These are phyloP conservation scores for Arthroderma sp. DNA, from an alignment of 2,329 filamentous ascomycete species.

Conservation along the genomic window DNA sequence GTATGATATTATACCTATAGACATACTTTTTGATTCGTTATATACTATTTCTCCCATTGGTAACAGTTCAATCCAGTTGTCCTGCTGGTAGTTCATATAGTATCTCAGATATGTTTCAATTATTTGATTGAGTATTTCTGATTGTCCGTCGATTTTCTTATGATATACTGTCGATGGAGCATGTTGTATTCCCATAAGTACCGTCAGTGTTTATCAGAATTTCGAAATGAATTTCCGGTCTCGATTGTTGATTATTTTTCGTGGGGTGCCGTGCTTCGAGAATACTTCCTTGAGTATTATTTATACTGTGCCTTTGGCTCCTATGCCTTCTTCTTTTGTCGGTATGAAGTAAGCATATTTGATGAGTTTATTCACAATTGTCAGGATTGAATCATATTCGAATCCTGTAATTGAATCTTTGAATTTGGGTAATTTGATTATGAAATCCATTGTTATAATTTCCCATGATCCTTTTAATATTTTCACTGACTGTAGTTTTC, in stretches of 20 bases:
- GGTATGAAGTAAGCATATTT: too few species aligned
- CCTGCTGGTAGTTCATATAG: neutral
- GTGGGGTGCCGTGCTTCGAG: neutral
- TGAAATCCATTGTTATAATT: neutral
- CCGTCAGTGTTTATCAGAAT: slow-evolving; percentile 10
- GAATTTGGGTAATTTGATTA: neutral
- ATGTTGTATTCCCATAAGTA: slow-evolving; percentile 10
- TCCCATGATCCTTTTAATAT: neutral
- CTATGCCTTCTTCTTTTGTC: too few species aligned
- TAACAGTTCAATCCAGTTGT: neutral
- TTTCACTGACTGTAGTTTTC: neutral
- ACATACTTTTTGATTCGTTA: neutral
- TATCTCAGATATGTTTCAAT: neutral
- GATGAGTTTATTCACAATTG: neutral
- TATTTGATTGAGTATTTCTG: slow-evolving; percentile 15
- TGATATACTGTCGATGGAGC: slow-evolving; percentile 17
- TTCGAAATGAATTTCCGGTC: slow-evolving; percentile 10
- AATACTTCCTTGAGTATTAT: too few species aligned
- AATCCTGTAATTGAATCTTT: neutral
- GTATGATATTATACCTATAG: neutral
- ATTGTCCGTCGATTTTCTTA: slow-evolving; percentile 16
- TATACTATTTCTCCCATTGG: neutral
- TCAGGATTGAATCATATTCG: neutral
- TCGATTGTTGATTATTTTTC: neutral
- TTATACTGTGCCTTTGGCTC: too few species aligned